Evolutionary conservation across 768 basidiomycete species (phyloP).

Genomic region (Hypsizygus marmoreus): DNA sequence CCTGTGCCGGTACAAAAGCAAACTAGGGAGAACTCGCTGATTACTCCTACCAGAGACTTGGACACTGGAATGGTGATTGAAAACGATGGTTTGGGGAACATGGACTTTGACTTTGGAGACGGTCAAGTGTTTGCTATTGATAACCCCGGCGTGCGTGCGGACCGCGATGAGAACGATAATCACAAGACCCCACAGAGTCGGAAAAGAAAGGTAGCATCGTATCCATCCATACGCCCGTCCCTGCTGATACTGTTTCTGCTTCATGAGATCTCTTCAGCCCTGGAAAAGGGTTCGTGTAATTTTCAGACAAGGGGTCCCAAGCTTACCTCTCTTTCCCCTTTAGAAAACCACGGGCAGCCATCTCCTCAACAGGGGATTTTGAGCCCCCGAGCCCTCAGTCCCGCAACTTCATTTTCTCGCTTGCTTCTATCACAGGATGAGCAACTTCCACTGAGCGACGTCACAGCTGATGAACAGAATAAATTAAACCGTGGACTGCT

Average conservation of each 20-base stretch:
- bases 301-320: slow-evolving; percentile 22
- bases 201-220: slow-evolving; percentile 17
- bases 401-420: slow-evolving; percentile 40
- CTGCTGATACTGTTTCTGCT: too few relatives aligned
- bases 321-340: too few relatives aligned
- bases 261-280: background rate
- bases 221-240: too few relatives aligned
- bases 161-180: background rate
- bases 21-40: too few relatives aligned
- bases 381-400: slow-evolving; percentile 21
- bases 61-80: too few relatives aligned
- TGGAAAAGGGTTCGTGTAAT: too few relatives aligned
- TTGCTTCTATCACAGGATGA: slow-evolving; percentile 44
- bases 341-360: background rate
- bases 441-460: slow-evolving; percentile 28
- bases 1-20: too few relatives aligned
- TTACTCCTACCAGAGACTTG: too few relatives aligned
- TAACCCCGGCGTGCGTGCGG: background rate
- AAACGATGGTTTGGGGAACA: too few relatives aligned
- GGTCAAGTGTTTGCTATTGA: slow-evolving; percentile 2
- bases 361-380: background rate
- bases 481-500: slow-evolving; percentile 11
- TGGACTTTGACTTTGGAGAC: slow-evolving; percentile 29
- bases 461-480: slow-evolving; percentile 26
- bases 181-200: background rate